Evolutionary conservation across 2,329 filamentous ascomycete genomes (phyloP), one percentile per base, ranked within the genome.

Genomic region (Diaporthe sp.): DNA sequence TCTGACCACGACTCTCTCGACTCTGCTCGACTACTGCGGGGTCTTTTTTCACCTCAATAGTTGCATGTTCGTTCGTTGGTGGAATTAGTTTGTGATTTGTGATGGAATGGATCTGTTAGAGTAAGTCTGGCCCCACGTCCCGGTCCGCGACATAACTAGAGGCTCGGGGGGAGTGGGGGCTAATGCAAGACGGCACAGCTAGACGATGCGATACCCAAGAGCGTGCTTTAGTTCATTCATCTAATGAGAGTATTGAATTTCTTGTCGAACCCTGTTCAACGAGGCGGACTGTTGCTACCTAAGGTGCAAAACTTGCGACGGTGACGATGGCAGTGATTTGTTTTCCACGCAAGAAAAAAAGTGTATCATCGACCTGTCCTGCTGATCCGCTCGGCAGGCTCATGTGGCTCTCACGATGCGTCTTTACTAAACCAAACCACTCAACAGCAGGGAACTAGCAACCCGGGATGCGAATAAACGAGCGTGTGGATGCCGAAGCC

Each of bases 221-320:
- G 44, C 71, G 65, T 73, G 57, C n/a, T 65, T 72, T 19, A 44
- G 34, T 19, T 3, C 25, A 57, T 68, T 62, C 28, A 76, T 76
- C 42, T 22, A 76, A 76, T 75, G 72, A 76, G 60, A 75, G 72
- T 62, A 75, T 75, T 44, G 42, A 73, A 37, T 72, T 61, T 42
- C 17, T 46, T 57, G 31, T 42, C 34, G 44, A 53, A 67, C 49
- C 58, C 31, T 42, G 2, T 42, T 37, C 28, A 46, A 46, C 9
- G 49, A 67, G 42, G 42, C 51, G 37, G 42, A 60, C 44, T 53
- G 53, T 25, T 71, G 25, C 55, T 55, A 70, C 39, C 55, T 46
- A 57, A 53, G 31, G 28, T 71, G 31, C 31, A 72, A n/a, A 67
- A 19, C n/a, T 60, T 31, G 61, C 39, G 49, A 55, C 42, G 12